Base-by-base conservation (phyloP, 345 rosid genomes). In the Cardamine resedifolia region DNA sequence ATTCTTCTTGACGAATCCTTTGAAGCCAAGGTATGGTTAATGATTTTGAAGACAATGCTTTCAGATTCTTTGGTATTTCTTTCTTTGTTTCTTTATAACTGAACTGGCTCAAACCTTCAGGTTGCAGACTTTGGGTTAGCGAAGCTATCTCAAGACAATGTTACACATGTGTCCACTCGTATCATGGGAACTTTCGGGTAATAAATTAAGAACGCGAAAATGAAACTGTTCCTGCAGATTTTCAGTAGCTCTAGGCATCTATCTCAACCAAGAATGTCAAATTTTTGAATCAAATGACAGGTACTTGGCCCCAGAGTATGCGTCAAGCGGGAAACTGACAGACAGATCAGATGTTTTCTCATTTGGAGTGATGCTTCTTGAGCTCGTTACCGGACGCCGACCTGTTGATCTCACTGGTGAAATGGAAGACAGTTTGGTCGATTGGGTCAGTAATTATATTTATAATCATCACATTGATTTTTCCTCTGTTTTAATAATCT, bases 131-230 rank as follows among this genome's bases (percentile, higher is more conserved):
- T 96, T 41, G 99, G 99, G 38, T 81, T 96, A 14, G 99, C 96
- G 0, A 96, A 90, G 83, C 68, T 90, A 7, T 31, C 94, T 70
- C 84, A 87, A 55, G 99, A 96, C 80, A 75, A 72, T 55, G 79
- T 81, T 57, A 92, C 99, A 34, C 99, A 96, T 83, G 87, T 96
- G 55, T 96, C 99, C 18, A 96, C 99, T 27, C 80, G 99, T 47
- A 93, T 92, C 75, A 90, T 96, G 98, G 99, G 99, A 74, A 92
- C 99, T 74, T 96, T 96, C 72, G 99, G 99, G 99, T 95, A 78
- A 79, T 83, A 3, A 62, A n/a, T n/a, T n/a, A n/a, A 58, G 38
- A 48, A 59, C 33, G 44, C 20, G 1, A 20, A 64, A 23, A 21
- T 49, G 21, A 48, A 50, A 18, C 11, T 58, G 33, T 58, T 53